Conservation (phyloP, 2,329 filamentous ascomycete species). For the Zarea fungicola region DNA sequence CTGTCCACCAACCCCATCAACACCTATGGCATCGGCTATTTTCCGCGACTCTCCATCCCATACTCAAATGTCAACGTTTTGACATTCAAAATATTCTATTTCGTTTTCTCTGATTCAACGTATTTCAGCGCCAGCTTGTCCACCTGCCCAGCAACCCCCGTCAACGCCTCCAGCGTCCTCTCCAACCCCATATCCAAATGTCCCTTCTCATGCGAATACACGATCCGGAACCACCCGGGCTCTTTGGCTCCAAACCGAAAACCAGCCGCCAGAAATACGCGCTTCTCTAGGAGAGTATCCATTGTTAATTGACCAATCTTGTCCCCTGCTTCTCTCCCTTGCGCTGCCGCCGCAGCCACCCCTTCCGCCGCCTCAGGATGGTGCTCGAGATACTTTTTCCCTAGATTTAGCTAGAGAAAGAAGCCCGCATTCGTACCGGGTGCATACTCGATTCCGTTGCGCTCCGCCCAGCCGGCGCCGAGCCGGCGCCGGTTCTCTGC, state of each 20-base stretch:
- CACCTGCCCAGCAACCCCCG: too few relatives aligned
- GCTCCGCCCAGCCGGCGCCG: constrained; percentile 23
- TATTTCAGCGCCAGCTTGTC: too few relatives aligned
- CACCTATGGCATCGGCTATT: too few relatives aligned
- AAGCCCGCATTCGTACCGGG: constrained; percentile 40
- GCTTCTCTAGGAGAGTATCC: constrained; percentile 16
- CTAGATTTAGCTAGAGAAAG: constrained; percentile 42
- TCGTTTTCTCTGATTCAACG: too few relatives aligned
- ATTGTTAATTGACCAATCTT: constrained; percentile 15
- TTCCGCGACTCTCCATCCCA: too few relatives aligned
- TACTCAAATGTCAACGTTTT: too few relatives aligned
- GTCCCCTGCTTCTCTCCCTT: neutral
- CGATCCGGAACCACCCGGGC: constrained; percentile 21
- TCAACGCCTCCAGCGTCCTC: too few relatives aligned
- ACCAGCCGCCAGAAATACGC: constrained; percentile 20
- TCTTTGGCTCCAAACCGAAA: constrained; percentile 20
- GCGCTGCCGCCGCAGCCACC: too few relatives aligned
- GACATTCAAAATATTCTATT: too few relatives aligned
- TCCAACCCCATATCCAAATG: too few relatives aligned
- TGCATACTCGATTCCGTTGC: constrained; percentile 34
- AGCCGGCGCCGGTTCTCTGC: constrained; percentile 31
- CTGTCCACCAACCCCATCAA: too few relatives aligned
- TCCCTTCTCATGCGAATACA: constrained; percentile 22
- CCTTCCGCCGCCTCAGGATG: too few relatives aligned
- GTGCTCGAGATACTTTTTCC: constrained; percentile 12